Evolutionary conservation across 176 grass and related monocot genomes (phyloP).

Genomic region (Phyllostachys edulis): DNA sequence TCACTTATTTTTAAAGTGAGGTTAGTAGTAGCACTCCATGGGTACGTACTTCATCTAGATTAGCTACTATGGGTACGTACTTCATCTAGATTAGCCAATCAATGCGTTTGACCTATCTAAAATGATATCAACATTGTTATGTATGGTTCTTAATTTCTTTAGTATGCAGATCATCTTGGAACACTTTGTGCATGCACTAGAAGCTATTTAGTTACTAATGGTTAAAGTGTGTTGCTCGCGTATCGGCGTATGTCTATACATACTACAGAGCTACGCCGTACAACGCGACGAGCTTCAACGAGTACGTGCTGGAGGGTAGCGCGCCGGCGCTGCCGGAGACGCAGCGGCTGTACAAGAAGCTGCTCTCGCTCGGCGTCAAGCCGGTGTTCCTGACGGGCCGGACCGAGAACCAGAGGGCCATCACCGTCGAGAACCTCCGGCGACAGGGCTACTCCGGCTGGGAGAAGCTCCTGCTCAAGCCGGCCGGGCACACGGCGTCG

Average conservation of each 20-base stretch:
- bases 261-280: constrained; percentile 1
- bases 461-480: constrained; percentile 49
- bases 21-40: no score
- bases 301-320: constrained; percentile 35
- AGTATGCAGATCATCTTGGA: neutral
- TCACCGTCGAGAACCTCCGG: constrained; percentile 30
- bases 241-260: neutral
- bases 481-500: neutral
- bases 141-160: neutral
- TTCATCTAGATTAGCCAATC: no score
- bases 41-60: no score
- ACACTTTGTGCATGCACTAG: neutral
- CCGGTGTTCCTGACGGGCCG: constrained; percentile 53
- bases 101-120: neutral
- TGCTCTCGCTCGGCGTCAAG: constrained; percentile 48
- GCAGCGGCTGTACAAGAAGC: constrained; percentile 33
- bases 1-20: no score
- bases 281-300: constrained; percentile 35
- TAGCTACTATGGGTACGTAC: no score
- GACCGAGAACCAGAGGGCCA: constrained; percentile 23
- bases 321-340: constrained; percentile 42
- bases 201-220: neutral
- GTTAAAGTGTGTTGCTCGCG: neutral
- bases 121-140: neutral
- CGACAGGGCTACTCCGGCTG: constrained; percentile 31